Evolutionary conservation across 2,329 filamentous ascomycete genomes (phyloP).

Genomic region (Colletotrichum chrysophilum): DNA sequence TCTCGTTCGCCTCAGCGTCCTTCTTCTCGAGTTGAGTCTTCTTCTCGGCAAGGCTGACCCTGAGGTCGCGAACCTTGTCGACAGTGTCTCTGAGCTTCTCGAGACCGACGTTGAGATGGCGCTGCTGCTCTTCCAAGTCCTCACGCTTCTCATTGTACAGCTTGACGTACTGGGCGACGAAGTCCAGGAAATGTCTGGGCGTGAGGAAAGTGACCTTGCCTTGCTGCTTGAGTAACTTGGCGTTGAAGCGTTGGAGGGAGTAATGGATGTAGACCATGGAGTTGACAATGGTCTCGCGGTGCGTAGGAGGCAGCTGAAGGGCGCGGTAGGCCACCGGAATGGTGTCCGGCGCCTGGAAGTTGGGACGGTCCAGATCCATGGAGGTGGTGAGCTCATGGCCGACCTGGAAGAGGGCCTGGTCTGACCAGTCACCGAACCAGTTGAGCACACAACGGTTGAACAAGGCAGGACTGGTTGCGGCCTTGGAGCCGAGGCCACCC

Average conservation of each 20-base stretch:
- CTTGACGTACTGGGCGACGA: constrained; percentile 96
- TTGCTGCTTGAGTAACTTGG: constrained; percentile 87
- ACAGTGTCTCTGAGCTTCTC: constrained; percentile 97
- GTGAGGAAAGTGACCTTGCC: constrained; percentile 92
- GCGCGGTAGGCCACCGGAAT: constrained; percentile 93
- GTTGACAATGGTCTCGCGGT: constrained; percentile 92
- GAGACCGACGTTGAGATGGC: constrained; percentile 96
- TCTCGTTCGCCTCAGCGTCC: constrained; percentile 94
- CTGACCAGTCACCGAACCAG: constrained; percentile 99
- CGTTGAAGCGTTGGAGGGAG: constrained; percentile 89
- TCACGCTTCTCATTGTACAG: constrained; percentile 98
- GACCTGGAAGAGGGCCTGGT: constrained; percentile 98
- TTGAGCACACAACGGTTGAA: constrained; percentile 99
- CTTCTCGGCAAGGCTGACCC: constrained; percentile 91
- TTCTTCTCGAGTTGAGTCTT: constrained; percentile 92
- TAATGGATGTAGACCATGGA: constrained; percentile 99
- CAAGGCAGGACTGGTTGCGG: constrained; percentile 93
- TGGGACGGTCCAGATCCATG: constrained; percentile 90
- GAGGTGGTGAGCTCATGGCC: constrained; percentile 93
- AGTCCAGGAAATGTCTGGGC: constrained; percentile 95
- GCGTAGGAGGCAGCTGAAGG: constrained; percentile 82
- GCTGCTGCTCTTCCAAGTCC: constrained; percentile 97
- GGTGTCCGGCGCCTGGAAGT: constrained; percentile 85
- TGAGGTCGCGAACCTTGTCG: constrained; percentile 93
- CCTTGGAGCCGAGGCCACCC: constrained; percentile 92